These are phyloP conservation scores for Cladosporium sp. DNA, from an alignment of 2,329 filamentous ascomycete genomes.

Conservation along the genomic window DNA sequence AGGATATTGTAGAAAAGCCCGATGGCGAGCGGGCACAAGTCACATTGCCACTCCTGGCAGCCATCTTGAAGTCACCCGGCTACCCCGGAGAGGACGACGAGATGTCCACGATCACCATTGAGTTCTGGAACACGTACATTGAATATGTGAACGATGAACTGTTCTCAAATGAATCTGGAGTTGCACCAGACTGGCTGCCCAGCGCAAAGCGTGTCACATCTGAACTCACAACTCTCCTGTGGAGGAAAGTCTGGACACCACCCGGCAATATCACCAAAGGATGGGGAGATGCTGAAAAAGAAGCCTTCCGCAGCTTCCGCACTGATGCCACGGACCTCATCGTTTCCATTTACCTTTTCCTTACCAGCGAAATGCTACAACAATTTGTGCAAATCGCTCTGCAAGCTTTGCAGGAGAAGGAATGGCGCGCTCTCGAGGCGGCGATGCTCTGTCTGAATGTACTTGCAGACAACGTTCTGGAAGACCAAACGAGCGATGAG, in stretches of 20 bases:
- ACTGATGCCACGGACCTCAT: slow-evolving; percentile 79
- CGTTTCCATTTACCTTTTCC: slow-evolving; percentile 65
- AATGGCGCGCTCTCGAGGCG: slow-evolving; percentile 55
- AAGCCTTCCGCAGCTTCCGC: slow-evolving; percentile 69
- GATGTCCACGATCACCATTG: slow-evolving; percentile 70
- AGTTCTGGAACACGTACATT: slow-evolving; percentile 79
- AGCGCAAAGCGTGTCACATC: slow-evolving; percentile 61
- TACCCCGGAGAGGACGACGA: slow-evolving; percentile 71
- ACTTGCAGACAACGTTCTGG: slow-evolving; percentile 65
- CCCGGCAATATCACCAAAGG: slow-evolving; percentile 53
- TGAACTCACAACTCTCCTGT: slow-evolving; percentile 44
- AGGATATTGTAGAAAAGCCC: slow-evolving; percentile 57
- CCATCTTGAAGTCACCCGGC: slow-evolving; percentile 65
- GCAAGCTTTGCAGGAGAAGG: slow-evolving; percentile 40
- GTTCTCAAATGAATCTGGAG: slow-evolving; percentile 50
- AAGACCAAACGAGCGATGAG: slow-evolving; percentile 59
- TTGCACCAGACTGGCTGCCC: slow-evolving; percentile 56
- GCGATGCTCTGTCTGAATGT: slow-evolving; percentile 63
- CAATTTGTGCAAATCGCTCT: slow-evolving; percentile 49
- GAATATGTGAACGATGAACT: slow-evolving; percentile 63
- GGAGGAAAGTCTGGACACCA: slow-evolving; percentile 54
- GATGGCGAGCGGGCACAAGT: slow-evolving; percentile 49
- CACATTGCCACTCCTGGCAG: slow-evolving; percentile 29
- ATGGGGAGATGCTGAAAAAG: slow-evolving; percentile 70
- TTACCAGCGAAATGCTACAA: slow-evolving; percentile 48